These are phyloP conservation scores for Nigrospora oryzae DNA, from an alignment of 2,329 filamentous ascomycete genomes.

Conservation along the genomic window DNA sequence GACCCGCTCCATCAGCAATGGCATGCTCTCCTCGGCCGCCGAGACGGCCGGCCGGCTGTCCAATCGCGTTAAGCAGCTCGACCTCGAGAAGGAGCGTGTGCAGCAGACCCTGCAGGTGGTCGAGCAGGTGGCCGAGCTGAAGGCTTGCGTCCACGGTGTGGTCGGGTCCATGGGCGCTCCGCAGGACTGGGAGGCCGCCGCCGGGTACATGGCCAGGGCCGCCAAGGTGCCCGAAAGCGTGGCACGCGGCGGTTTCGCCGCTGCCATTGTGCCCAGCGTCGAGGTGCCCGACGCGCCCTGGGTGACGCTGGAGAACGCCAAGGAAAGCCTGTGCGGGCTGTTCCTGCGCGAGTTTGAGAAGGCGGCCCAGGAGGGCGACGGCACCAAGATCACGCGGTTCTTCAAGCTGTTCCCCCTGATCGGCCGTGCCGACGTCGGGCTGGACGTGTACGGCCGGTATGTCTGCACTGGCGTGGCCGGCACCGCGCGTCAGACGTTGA, in stretches of 20 bases:
- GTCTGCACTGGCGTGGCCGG: constrained; percentile 91
- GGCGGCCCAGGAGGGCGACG: constrained; percentile 79
- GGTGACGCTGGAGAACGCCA: constrained; percentile 77
- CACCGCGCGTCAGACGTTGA: constrained; percentile 72
- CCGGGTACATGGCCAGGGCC: constrained; percentile 78
- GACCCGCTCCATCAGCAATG: constrained; percentile 75
- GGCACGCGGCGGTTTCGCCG: constrained; percentile 75
- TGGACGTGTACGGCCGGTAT: constrained; percentile 93
- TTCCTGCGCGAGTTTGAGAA: constrained; percentile 95
- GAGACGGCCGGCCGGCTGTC: constrained; percentile 80
- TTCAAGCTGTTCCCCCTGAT: constrained; percentile 98
- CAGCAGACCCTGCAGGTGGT: constrained; percentile 87
- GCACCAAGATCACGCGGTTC: constrained; percentile 84
- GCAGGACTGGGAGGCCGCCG: constrained; percentile 97
- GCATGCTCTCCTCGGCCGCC: constrained; percentile 81
- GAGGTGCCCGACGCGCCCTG: constrained; percentile 90
- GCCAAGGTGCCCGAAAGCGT: constrained; percentile 74
- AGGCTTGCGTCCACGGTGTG: constrained; percentile 90
- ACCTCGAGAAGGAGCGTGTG: constrained; percentile 85
- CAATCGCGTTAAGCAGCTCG: constrained; percentile 75
- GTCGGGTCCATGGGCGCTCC: constrained; percentile 94
- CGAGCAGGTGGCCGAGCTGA: constrained; percentile 93
- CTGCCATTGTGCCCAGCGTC: constrained; percentile 86
- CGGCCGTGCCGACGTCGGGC: constrained; percentile 74
- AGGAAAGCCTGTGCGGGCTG: constrained; percentile 80